Evolutionary conservation across 2,329 filamentous ascomycete genomes (phyloP).

Genomic region (Trichoderma harzianum): DNA sequence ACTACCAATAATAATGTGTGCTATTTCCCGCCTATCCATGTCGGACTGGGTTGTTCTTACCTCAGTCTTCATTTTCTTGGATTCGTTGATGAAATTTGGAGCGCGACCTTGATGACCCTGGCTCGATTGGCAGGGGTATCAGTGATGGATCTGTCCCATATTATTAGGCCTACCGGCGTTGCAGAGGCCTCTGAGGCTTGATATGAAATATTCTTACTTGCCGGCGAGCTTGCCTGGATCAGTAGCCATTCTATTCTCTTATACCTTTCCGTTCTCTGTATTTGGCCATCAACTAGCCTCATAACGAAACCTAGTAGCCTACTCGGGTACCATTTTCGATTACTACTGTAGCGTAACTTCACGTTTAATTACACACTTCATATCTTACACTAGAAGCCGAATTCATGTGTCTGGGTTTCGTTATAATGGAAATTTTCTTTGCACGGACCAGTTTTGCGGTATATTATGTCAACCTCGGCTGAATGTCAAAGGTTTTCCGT

Average conservation of each 20-base stretch:
- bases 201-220: background rate
- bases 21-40: background rate
- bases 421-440: background rate
- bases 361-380: background rate
- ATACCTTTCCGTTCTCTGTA: background rate
- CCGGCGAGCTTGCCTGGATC: background rate
- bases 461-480: background rate
- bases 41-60: background rate
- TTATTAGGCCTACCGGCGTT: background rate
- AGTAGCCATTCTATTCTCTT: background rate
- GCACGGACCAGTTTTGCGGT: background rate
- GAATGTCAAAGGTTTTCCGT: background rate
- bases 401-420: background rate
- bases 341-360: background rate
- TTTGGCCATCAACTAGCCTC: background rate
- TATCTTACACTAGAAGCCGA: background rate
- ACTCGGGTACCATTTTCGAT: background rate
- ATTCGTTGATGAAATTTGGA: background rate
- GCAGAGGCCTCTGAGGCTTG: background rate
- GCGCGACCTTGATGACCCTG: background rate
- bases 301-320: background rate
- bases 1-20: background rate
- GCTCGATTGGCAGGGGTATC: background rate
- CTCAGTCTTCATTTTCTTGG: background rate
- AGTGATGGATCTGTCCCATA: background rate